Evolutionary conservation across 371 early-diverging fungal genomes (phyloP), one percentile per base, ranked within the genome.

Genomic region (Blakeslea trispora): DNA sequence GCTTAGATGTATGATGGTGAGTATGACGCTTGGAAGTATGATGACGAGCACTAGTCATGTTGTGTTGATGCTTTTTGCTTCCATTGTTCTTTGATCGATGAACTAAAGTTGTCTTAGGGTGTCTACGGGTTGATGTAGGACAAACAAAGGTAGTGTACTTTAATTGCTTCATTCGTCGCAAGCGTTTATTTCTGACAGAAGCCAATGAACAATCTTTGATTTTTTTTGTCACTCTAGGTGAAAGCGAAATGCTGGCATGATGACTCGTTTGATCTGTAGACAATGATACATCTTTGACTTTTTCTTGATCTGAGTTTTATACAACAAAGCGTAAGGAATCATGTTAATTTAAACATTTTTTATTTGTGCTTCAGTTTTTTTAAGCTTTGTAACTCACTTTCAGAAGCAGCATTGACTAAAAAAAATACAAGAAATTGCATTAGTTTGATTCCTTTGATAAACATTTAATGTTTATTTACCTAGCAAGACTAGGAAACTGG

Each of bases 121-220:
- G n/a, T n/a, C n/a, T n/a, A n/a, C n/a, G n/a, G n/a, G 28, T 53
- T 18, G 51, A 44, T 49, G 42, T 60, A 22, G 40, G 53, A 13
- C 61, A 60, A 11, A 49, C 55, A 43, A 48, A 60, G 44, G 49
- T 35, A 17, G 50, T 60, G 15, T 50, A 32, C 2, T n/a, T n/a
- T n/a, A n/a, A n/a, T n/a, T 28, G 54, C 13, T 24, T 28, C 48
- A 3, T 35, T 4, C 35, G 39, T 37, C 31, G 23, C 35, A 37
- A 37, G 11, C 37, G 37, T 9, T 21, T 52, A 23, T 22, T 24
- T n/a, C 47, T 47, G 10, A 34, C 43, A 7, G 47, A 28, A 43
- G 54, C 47, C 18, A 41, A 40, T 18, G 31, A 51, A 37, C 61
- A 60, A 24, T 60, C 54, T 37, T 31, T 48, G 21, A 60, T 37